Evolutionary conservation across 2,329 filamentous ascomycete species (phyloP).

Genomic region (Pseudocercospora musae): DNA sequence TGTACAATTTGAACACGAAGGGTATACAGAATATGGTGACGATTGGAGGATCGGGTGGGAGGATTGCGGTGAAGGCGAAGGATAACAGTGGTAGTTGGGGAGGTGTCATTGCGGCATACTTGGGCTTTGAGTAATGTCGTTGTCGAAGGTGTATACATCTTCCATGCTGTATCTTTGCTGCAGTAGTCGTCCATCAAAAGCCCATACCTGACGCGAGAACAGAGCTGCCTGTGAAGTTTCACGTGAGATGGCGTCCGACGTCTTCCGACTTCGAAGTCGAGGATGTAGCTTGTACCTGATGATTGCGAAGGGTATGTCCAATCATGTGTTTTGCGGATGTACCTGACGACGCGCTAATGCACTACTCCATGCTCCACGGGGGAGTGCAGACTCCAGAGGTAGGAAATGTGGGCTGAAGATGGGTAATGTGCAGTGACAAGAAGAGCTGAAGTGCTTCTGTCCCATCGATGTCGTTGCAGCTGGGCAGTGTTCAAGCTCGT

Average conservation of each 20-base stretch:
- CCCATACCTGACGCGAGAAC: background rate
- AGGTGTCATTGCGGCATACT: slow-evolving; percentile 25
- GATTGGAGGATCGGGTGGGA: slow-evolving; percentile 16
- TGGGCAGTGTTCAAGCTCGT: background rate
- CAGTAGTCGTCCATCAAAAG: background rate
- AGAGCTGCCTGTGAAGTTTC: background rate
- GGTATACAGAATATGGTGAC: slow-evolving; percentile 26
- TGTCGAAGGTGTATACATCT: background rate
- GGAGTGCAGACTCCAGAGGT: background rate
- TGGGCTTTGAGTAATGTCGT: slow-evolving; percentile 13
- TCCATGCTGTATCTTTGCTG: background rate
- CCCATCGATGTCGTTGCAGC: too few relatives aligned
- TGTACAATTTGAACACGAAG: slow-evolving; percentile 27
- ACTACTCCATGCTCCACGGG: background rate
- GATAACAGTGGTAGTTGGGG: slow-evolving; percentile 26
- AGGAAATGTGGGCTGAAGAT: too few relatives aligned
- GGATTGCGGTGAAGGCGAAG: slow-evolving; percentile 15
- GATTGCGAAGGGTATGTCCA: background rate
- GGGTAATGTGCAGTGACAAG: background rate
- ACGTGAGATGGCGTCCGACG: background rate
- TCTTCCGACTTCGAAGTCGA: background rate
- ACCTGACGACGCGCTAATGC: background rate
- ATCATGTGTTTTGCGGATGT: background rate
- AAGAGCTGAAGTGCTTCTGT: background rate
- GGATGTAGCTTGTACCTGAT: background rate